Percentiles rank a stretch among this genome's conserved stretches.
These are phyloP conservation scores for Skeletonema menzelii DNA, from an alignment of 108 stramenopile genomes.

Conservation along the genomic window DNA sequence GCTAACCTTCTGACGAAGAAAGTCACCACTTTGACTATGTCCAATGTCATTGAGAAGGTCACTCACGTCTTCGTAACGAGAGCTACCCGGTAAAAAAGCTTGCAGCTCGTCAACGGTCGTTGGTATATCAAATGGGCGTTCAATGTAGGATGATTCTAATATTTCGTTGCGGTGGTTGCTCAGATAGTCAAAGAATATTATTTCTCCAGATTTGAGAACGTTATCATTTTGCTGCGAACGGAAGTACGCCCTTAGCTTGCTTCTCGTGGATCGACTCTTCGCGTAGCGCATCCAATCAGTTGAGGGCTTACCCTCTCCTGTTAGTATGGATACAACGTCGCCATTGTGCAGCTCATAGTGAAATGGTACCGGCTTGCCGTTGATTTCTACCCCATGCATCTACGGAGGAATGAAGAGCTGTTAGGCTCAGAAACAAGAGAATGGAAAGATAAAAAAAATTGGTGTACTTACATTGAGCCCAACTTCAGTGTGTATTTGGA, in stretches of 20 bases:
- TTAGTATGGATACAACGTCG: constrained; percentile 88
- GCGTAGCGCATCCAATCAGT: constrained; percentile 86
- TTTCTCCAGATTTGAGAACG: constrained; percentile 71
- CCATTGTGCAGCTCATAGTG: constrained; percentile 87
- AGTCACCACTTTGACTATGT: constrained; percentile 61
- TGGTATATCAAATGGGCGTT: constrained; percentile 57
- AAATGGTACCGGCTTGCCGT: constrained; percentile 71
- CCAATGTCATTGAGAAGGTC: constrained; percentile 72
- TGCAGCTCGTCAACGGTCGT: constrained; percentile 54
- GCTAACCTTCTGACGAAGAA: constrained; percentile 64
- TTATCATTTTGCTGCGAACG: constrained; percentile 74
- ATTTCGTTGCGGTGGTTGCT: constrained; percentile 64
- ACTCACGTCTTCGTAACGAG: constrained; percentile 64
- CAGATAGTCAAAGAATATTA: constrained; percentile 75
- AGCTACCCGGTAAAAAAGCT: constrained; percentile 66
- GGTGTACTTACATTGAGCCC: constrained; percentile 47
- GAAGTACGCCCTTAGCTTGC: constrained; percentile 85
- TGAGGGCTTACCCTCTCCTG: constrained; percentile 72
- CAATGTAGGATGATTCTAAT: constrained; percentile 57
- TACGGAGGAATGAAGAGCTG: neutral
- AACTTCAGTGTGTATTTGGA: constrained; percentile 90
- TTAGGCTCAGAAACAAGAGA: neutral
- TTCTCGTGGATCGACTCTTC: constrained; percentile 83
- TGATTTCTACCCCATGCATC: constrained; percentile 88
- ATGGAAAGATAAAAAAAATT: neutral